A percentile compares a stretch with the other conserved stretches of the same genome.
Evolutionary conservation across 75 land plant species (phyloP).

Genomic region (Sequoia sempervirens): DNA sequence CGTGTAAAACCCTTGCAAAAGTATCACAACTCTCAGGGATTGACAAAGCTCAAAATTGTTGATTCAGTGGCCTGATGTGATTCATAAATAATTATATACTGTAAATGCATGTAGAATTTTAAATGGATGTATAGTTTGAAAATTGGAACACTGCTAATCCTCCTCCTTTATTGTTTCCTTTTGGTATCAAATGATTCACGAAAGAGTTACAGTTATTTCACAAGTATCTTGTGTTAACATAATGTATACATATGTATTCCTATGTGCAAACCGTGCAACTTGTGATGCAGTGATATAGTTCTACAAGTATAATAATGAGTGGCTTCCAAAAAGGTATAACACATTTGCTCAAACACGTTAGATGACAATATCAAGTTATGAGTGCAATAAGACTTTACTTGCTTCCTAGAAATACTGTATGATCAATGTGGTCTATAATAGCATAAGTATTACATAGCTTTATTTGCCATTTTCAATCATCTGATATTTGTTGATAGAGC

Average conservation of each 20-base stretch:
- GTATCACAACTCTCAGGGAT: background rate
- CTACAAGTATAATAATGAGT: background rate
- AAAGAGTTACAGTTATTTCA: background rate
- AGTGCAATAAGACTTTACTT: too few species aligned
- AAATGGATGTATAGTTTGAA: background rate
- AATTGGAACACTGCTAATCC: background rate
- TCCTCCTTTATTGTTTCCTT: background rate
- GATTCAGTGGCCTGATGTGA: background rate
- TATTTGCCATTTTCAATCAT: too few species aligned
- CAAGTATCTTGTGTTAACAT: background rate
- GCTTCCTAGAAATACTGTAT: too few species aligned
- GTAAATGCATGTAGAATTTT: background rate
- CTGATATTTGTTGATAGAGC: too few species aligned
- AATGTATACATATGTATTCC: background rate
- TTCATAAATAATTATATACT: background rate
- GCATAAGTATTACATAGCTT: too few species aligned
- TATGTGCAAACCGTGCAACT: background rate
- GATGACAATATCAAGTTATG: background rate
- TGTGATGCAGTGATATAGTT: background rate
- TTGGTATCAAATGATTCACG: background rate
- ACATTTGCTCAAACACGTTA: background rate
- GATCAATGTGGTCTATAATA: too few species aligned
- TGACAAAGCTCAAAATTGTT: background rate
- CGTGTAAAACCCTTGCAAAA: background rate
- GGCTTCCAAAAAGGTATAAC: background rate